Evolutionary conservation across 1,284 basidiomycete genomes (phyloP).

Genomic region (Leccinum subrobustum): DNA sequence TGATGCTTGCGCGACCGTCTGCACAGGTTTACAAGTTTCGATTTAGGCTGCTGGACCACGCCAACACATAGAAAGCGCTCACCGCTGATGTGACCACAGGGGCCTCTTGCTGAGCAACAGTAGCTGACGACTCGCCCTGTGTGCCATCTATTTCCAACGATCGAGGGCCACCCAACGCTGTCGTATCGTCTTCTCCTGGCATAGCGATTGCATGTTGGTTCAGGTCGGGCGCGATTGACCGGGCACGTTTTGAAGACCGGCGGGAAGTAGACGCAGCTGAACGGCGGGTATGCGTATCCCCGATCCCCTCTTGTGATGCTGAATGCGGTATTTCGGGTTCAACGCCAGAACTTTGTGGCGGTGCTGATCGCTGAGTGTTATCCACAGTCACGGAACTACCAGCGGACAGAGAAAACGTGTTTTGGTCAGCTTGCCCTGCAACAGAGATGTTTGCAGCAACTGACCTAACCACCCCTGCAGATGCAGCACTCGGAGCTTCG

Average conservation of each 20-base stretch:
- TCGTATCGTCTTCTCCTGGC: background rate
- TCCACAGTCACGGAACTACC: background rate
- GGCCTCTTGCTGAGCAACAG: slow-evolving; percentile 2
- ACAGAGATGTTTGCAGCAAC: background rate
- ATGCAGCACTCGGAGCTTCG: background rate
- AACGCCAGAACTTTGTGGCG: background rate
- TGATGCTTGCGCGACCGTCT: background rate
- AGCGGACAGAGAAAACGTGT: background rate
- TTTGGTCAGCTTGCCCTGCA: background rate
- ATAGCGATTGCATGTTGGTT: background rate
- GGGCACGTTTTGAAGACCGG: slow-evolving; percentile 6
- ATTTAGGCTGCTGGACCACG: slow-evolving; percentile 2
- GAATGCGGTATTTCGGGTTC: background rate
- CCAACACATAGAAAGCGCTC: background rate
- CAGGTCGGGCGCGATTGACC: background rate
- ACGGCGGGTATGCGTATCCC: background rate
- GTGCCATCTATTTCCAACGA: background rate
- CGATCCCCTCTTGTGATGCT: background rate
- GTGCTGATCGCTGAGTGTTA: background rate
- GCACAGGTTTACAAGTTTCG: background rate
- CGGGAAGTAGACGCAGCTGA: background rate
- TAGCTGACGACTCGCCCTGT: background rate
- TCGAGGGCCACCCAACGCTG: background rate
- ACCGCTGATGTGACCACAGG: slow-evolving; percentile 3
- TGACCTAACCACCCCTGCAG: background rate